These are phyloP conservation scores for Raphanus hybrid DNA, from an alignment of 441 rosid genomes.

Conservation along the genomic window DNA sequence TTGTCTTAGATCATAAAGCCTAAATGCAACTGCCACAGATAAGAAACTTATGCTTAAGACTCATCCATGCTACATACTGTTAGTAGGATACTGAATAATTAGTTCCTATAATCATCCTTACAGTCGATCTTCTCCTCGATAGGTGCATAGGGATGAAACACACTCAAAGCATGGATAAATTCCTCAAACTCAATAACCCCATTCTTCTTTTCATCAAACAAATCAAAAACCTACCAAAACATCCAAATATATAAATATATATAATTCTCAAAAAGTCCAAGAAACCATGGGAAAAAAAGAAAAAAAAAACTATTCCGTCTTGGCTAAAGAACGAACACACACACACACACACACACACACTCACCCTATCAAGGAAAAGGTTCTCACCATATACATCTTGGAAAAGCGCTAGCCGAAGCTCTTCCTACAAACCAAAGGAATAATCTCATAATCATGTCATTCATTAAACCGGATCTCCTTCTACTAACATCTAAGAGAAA, in stretches of 20 bases:
- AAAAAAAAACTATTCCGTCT: neutral
- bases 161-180: slow-evolving; percentile 70
- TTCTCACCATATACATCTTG: slow-evolving; percentile 59
- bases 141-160: slow-evolving; percentile 82
- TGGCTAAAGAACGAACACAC: neutral
- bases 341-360: neutral
- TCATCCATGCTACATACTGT: too few relatives aligned
- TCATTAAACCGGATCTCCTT: too few relatives aligned
- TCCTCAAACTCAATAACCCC: slow-evolving; percentile 93
- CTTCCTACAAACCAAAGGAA: slow-evolving; percentile 61
- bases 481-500: too few relatives aligned
- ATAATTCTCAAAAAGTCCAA: slow-evolving; percentile 10
- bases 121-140: slow-evolving; percentile 70
- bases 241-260: neutral
- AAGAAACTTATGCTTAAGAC: slow-evolving; percentile 6
- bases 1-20: slow-evolving; percentile 82
- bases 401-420: slow-evolving; percentile 73
- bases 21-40: slow-evolving; percentile 74
- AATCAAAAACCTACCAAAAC: slow-evolving; percentile 65
- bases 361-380: slow-evolving; percentile 72
- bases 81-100: too few relatives aligned
- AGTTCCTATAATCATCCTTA: too few relatives aligned
- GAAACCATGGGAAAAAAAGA: slow-evolving; percentile 6
- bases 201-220: slow-evolving; percentile 81
- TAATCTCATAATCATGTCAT: neutral